Conservation (phyloP, 345 rosid species). For the Euphorbia pulcherrima region DNA sequence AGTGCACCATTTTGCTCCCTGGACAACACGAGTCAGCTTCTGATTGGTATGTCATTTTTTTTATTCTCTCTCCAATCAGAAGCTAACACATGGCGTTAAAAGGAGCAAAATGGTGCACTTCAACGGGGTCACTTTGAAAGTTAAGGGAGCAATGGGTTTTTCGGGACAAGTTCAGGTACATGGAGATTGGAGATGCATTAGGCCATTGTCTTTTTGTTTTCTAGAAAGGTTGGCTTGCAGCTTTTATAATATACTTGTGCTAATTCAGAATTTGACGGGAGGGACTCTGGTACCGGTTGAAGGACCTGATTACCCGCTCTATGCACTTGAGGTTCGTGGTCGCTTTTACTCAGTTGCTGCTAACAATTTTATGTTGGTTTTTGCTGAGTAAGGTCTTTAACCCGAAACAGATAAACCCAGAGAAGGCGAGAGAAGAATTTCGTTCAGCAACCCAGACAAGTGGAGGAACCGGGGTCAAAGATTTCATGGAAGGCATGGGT, state of each 20-base stretch:
- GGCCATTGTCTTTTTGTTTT: slow-evolving; percentile 12
- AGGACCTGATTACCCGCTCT: slow-evolving; percentile 88
- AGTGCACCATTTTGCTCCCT: too few relatives aligned
- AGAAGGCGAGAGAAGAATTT: slow-evolving; percentile 93
- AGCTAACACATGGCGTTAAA: too few relatives aligned
- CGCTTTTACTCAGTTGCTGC: slow-evolving; percentile 8
- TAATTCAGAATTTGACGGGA: slow-evolving; percentile 76
- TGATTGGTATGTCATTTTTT: too few relatives aligned
- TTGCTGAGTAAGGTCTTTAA: slow-evolving; percentile 30
- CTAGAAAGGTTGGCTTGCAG: background rate
- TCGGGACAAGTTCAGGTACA: too few relatives aligned
- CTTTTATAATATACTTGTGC: background rate
- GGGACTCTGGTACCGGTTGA: slow-evolving; percentile 81
- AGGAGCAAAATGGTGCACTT: too few relatives aligned
- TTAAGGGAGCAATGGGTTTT: too few relatives aligned
- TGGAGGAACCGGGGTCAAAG: slow-evolving; percentile 86
- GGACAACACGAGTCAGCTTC: too few relatives aligned
- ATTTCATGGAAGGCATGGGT: slow-evolving; percentile 98
- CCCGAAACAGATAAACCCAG: slow-evolving; percentile 77
- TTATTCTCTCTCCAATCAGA: too few relatives aligned
- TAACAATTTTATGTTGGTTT: slow-evolving; percentile 1
- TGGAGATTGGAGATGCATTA: too few relatives aligned
- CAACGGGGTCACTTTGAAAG: too few relatives aligned
- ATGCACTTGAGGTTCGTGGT: slow-evolving; percentile 78
- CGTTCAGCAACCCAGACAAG: slow-evolving; percentile 55